Percentiles rank a stretch among this genome's conserved stretches.
Conservation (phyloP, 441 rosid genomes). For the Eutrema salsugineum region DNA sequence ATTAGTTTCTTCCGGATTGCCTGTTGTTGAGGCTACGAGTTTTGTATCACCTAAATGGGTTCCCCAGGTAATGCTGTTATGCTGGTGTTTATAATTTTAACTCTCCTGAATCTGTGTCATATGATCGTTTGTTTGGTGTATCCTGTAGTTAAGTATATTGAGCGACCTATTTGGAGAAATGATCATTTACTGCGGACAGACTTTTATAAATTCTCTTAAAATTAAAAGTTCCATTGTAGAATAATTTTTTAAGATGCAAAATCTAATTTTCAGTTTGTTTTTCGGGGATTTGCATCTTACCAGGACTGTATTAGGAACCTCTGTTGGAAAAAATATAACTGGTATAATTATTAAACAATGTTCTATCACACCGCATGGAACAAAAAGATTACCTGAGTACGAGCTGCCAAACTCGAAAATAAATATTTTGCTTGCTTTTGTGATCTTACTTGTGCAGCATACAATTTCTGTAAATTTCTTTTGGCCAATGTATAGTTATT, state of each 20-base stretch:
- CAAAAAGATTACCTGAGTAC: no score
- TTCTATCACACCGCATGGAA: no score
- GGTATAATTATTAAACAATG: no score
- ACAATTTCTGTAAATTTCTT: background rate
- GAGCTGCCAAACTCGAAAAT: no score
- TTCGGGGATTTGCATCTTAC: background rate
- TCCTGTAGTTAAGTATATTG: no score
- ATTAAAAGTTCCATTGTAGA: background rate
- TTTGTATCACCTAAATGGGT: conserved; percentile 99
- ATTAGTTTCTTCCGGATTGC: conserved; percentile 72
- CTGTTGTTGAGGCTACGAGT: conserved; percentile 95
- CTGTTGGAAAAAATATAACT: background rate
- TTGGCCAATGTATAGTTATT: background rate
- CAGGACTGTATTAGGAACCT: background rate
- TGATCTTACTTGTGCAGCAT: background rate
- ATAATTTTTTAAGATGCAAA: background rate
- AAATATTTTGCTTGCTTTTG: no score
- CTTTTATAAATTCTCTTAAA: background rate
- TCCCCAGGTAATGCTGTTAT: conserved; percentile 66
- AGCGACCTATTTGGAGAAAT: no score
- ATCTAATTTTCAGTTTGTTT: no score
- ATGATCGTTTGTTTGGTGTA: no score
- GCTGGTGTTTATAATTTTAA: background rate
- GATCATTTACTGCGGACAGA: no score
- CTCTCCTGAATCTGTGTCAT: no score